Conservation (phyloP, 441 rosid genomes). For the Oxalis stricta region DNA sequence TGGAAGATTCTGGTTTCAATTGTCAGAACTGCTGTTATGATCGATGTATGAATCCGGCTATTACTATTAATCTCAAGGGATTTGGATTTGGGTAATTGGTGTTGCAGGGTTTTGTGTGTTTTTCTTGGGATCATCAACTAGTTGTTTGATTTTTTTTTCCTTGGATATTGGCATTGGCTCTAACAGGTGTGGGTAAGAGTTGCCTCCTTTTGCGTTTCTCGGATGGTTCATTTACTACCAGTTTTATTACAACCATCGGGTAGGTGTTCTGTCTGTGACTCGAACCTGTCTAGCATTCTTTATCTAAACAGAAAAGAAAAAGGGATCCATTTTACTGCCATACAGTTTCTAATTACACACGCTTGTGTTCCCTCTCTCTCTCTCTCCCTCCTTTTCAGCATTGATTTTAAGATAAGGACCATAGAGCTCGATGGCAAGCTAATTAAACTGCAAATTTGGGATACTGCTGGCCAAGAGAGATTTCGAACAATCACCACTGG, state of each 20-base stretch:
- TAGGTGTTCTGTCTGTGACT: no score
- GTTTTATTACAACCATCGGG: slow-evolving; percentile 97
- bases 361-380: slow-evolving; percentile 4
- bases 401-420: slow-evolving; percentile 96
- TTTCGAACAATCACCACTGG: slow-evolving; percentile 98
- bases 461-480: slow-evolving; percentile 97
- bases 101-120: slow-evolving; percentile 1
- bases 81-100: no score
- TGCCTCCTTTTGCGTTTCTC: slow-evolving; percentile 98
- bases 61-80: no score
- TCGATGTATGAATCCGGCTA: no score
- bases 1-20: no score
- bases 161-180: slow-evolving; percentile 3
- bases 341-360: not conserved
- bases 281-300: no score
- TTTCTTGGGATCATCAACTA: slow-evolving; percentile 3
- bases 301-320: not conserved
- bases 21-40: no score
- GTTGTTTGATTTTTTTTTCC: slow-evolving; percentile 3
- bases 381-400: no score
- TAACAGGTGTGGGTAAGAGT: slow-evolving; percentile 95
- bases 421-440: slow-evolving; percentile 93
- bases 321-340: not conserved
- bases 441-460: slow-evolving; percentile 97
- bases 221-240: slow-evolving; percentile 95